Evolutionary conservation across 1,284 basidiomycete genomes (phyloP), one percentile per base, ranked within the genome.

Genomic region (Cutaneotrichosporon dermatis): DNA sequence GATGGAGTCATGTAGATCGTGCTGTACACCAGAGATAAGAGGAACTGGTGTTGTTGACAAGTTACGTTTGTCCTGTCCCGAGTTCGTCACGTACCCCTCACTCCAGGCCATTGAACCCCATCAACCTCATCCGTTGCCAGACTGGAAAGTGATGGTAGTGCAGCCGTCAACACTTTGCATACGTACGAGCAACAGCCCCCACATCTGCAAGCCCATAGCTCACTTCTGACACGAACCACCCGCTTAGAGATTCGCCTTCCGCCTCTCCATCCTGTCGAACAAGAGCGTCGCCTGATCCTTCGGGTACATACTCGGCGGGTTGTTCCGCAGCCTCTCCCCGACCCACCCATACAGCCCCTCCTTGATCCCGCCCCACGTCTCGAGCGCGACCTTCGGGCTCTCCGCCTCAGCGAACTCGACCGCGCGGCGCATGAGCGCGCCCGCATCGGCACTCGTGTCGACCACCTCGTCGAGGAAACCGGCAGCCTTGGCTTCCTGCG

Each of bases 381-480:
- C 81, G 43, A 72, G 72, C 8, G 69, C 78, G 3, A 80, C 75
- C 59, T 79, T 79, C 11, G 52, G 58, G 33, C 79, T 79, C 51
- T 79, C 67, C 55, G 74, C 71, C 33, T 72, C 66, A 0, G 77
- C 82, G 2, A 82, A 55, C 58, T 77, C 73, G 0, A 74, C 46
- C 0, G 82, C 80, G 7, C 66, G 67, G 6, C 72, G 78, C 13
- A 92, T 68, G 4, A 94, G 82, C 49, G 83, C 81, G 0, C 86
- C 66, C 0, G 62, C 40, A 3, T 62, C 44, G 85, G 35, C 80
- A 76, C 40, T 6, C n/a, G 39, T 70, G 65, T 37, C 73, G 16
- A 85, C 88, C 50, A 89, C 72, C 60, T 83, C 80, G 71, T 96
- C 92, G n/a, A 96, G 78, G 6, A 95, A 75, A 2, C 88, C 87